Evolutionary conservation across 768 basidiomycete species (phyloP), one percentile per base, ranked within the genome.

Genomic region (Tulasnella calospora): DNA sequence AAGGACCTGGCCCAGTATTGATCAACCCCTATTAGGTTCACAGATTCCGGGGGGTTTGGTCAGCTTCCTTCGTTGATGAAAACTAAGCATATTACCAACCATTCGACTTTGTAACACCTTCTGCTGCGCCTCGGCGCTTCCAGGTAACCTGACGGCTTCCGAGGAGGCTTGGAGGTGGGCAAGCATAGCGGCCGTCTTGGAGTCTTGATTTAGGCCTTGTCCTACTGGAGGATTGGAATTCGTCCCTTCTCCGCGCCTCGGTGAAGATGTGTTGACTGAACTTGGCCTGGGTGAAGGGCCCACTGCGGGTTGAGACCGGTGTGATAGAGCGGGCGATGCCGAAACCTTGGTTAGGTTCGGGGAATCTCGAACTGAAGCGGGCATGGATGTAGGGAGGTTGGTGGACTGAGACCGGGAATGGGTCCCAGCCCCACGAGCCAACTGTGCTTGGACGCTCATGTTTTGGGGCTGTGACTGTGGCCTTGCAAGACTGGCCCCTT

Each of bases 381-480:
- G 30, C 38, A 46, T 17, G 13, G 47, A 47, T 51, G 55, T 57
- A 19, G 75, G 23, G n/a, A 61, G 75, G n/a, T 76, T 61, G n/a
- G 75, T 76, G n/a, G 75, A 76, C 57, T 76, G 75, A 7, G 75
- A 76, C 51, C 75, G 15, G 40, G 30, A 67, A 30, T 76, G 36
- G 23, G 75, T 27, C 57, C 75, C 36, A 38, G 46, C 47, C 2
- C 27, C 75, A 33, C 41, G 75, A 38, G 55, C 51, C n/a, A 51
- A 36, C 75, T 76, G 75, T 55, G 75, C 17, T 30, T 33, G 33
- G 13, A 38, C 13, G 3, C 57, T 35, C 51, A 55, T 36, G 35
- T 76, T 76, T 23, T 76, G 75, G 19, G 75, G 75, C 36, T 76
- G 75, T 5, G 75, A 76, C 21, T 76, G 75, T 33, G 75, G 75